Percentiles rank a stretch among this genome's conserved stretches.
Conservation (phyloP, 768 basidiomycete genomes). For the Serendipita sp. region DNA sequence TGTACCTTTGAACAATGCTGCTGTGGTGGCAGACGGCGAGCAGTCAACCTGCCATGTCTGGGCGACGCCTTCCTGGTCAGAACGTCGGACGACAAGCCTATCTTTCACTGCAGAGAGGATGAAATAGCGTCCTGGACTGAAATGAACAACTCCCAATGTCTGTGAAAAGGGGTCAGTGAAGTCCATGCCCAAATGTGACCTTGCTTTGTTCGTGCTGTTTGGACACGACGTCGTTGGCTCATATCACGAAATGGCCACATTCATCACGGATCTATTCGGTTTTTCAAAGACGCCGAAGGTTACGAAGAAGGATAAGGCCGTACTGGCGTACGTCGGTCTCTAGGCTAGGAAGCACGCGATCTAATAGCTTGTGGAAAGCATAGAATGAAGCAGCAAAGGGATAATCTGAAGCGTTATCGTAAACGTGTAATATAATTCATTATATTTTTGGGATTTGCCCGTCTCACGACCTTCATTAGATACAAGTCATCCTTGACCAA, state of each 20-base stretch:
- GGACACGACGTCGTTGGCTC: neutral
- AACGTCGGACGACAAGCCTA: slow-evolving; percentile 65
- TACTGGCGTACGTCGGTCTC: slow-evolving; percentile 64
- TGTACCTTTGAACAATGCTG: slow-evolving; percentile 21
- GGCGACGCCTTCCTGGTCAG: slow-evolving; percentile 70
- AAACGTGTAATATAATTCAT: slow-evolving; percentile 43
- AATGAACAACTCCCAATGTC: slow-evolving; percentile 44
- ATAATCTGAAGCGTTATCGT: slow-evolving; percentile 92
- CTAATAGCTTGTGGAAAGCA: slow-evolving; percentile 11
- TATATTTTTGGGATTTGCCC: neutral
- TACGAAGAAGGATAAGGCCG: slow-evolving; percentile 83
- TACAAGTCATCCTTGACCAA: slow-evolving; percentile 69
- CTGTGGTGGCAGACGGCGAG: slow-evolving; percentile 34
- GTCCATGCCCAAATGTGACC: slow-evolving; percentile 24
- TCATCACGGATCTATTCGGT: slow-evolving; percentile 13
- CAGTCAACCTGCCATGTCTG: slow-evolving; percentile 60
- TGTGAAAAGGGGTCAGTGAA: slow-evolving; percentile 79
- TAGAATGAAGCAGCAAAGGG: slow-evolving; percentile 90
- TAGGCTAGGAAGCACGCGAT: slow-evolving; percentile 7
- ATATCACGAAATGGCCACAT: neutral
- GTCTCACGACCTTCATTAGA: slow-evolving; percentile 30
- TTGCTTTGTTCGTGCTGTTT: neutral
- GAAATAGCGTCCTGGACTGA: slow-evolving; percentile 79
- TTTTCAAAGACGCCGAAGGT: slow-evolving; percentile 46
- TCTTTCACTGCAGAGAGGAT: slow-evolving; percentile 67